A percentile compares a stretch with the other conserved stretches of the same genome.
These are phyloP conservation scores for Rhizophlyctis rosea DNA, from an alignment of 192 early-diverging fungal species.

Conservation along the genomic window DNA sequence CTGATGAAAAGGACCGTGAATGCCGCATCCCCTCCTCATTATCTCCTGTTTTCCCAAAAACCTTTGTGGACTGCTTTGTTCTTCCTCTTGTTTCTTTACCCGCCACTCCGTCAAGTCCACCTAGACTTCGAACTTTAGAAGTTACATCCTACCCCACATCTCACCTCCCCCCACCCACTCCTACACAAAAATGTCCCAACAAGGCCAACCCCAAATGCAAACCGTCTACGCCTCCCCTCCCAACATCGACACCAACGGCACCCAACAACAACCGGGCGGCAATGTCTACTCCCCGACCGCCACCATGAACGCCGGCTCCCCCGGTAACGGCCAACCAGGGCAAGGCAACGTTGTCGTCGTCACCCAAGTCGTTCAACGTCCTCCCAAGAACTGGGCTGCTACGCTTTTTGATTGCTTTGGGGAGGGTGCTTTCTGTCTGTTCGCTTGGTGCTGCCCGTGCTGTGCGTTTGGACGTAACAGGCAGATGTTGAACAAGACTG, in stretches of 20 bases:
- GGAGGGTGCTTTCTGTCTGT: constrained; percentile 23
- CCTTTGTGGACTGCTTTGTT: too few relatives aligned
- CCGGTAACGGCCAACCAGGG: constrained; percentile 22
- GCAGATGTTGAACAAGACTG: constrained; percentile 28
- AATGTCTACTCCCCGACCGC: constrained; percentile 7
- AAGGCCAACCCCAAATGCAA: constrained; percentile 1
- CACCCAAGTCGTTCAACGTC: constrained; percentile 31
- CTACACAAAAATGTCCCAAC: too few relatives aligned
- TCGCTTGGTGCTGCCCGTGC: constrained; percentile 15
- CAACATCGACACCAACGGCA: neutral
- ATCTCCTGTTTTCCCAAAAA: too few relatives aligned
- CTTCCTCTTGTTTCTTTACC: too few relatives aligned
- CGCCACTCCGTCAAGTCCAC: too few relatives aligned
- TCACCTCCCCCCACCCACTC: too few relatives aligned
- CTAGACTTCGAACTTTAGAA: too few relatives aligned
- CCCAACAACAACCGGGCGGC: neutral
- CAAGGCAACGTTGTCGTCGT: constrained; percentile 33
- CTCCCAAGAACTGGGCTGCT: constrained; percentile 30
- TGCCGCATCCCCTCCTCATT: too few relatives aligned
- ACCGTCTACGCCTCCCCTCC: neutral
- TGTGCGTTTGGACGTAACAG: constrained; percentile 33
- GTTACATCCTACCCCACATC: too few relatives aligned
- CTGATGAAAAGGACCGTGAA: too few relatives aligned
- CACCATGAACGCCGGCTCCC: constrained; percentile 19
- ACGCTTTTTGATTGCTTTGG: constrained; percentile 33